Percentiles rank a stretch among this genome's conserved stretches.
phyloP scores from a whole-genome alignment of 768 basidiomycete genomes.

The Russula sp. region DNA sequence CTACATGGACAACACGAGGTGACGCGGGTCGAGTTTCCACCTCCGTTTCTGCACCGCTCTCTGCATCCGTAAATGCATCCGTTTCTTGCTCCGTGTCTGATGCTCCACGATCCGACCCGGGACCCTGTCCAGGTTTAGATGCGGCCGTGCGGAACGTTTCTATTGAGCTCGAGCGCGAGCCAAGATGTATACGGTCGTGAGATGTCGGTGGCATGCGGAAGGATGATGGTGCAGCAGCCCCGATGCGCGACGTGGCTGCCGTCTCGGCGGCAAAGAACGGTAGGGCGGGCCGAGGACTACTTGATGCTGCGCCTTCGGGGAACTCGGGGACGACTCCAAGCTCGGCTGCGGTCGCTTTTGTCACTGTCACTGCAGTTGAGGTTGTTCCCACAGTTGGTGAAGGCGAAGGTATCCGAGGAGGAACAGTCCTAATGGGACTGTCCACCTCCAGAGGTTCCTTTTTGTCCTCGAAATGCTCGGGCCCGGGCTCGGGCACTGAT shows the following conservation, averaged over 20 bases:
- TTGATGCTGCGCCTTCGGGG: neutral
- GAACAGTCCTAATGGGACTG: neutral
- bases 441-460: neutral
- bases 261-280: neutral
- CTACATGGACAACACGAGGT: neutral
- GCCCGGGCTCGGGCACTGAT: neutral
- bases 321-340: conserved; percentile 2
- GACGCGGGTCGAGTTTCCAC: conserved; percentile 2
- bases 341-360: conserved; percentile 1
- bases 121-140: neutral
- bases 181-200: neutral
- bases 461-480: neutral
- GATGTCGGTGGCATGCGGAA: conserved; percentile 27
- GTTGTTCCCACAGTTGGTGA: conserved; percentile 21
- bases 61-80: conserved; percentile 19
- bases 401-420: conserved; percentile 9
- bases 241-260: neutral
- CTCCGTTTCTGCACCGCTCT: conserved; percentile 10
- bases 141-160: conserved; percentile 23
- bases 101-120: neutral
- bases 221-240: conserved; percentile 21
- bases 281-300: neutral
- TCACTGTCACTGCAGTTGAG: conserved; percentile 11
- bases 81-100: conserved; percentile 21
- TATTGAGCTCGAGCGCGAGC: conserved; percentile 28